Percentiles rank a stretch among this genome's conserved stretches.
These are phyloP conservation scores for Casaregolazyma lundiana DNA, from an alignment of 1,139 yeast species.

Conservation along the genomic window DNA sequence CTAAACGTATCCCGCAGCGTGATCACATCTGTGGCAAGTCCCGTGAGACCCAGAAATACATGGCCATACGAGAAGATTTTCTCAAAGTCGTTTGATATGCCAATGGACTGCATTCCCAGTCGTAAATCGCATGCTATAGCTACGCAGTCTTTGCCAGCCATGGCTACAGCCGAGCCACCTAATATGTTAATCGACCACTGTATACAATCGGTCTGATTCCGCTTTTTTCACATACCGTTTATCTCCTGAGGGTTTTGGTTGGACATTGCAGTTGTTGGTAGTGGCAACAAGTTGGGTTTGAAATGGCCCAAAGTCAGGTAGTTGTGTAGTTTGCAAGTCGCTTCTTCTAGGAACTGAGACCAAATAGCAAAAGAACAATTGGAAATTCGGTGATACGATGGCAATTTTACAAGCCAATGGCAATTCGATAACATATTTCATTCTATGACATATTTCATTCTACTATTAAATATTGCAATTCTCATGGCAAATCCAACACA, in stretches of 20 bases:
- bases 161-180: constrained; percentile 97
- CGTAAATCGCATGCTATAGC: constrained; percentile 96
- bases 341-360: too few species aligned
- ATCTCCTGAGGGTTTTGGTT: constrained; percentile 30
- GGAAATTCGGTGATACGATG: too few species aligned
- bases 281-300: constrained; percentile 2
- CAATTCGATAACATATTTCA: too few species aligned
- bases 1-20: constrained; percentile 79
- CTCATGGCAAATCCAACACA: too few species aligned
- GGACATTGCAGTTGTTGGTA: constrained; percentile 23
- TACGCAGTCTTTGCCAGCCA: constrained; percentile 97
- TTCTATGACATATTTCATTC: neutral
- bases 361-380: too few species aligned
- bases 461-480: too few species aligned
- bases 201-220: neutral
- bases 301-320: too few species aligned
- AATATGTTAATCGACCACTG: neutral
- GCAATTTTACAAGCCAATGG: too few species aligned
- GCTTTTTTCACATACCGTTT: constrained; percentile 27
- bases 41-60: constrained; percentile 86
- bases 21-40: constrained; percentile 89
- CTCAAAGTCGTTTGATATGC: constrained; percentile 88
- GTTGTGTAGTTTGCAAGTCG: too few species aligned
- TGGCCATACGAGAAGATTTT: constrained; percentile 84
- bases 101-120: constrained; percentile 89